phyloP scores from a whole-genome alignment of 2,329 filamentous ascomycete species.

The Coniochaeta prunicola region DNA sequence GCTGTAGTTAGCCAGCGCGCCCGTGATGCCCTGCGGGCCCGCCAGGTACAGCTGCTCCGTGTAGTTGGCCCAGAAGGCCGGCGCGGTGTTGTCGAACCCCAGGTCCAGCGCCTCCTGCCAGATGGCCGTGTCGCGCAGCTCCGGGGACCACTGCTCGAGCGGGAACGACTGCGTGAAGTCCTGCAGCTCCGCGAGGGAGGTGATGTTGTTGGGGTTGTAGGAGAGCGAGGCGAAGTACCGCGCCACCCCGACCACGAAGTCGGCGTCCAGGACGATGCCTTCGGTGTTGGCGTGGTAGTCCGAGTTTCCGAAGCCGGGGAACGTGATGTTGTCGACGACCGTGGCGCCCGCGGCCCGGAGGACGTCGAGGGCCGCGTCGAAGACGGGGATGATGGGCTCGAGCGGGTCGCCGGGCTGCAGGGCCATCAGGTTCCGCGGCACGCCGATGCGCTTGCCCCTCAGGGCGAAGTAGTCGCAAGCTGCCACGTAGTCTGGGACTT shows the following conservation, averaged over 20 bases:
- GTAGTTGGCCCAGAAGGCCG: constrained; percentile 52
- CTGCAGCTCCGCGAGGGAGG: constrained; percentile 39
- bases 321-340: constrained; percentile 39
- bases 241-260: constrained; percentile 48
- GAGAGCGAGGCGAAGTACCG: constrained; percentile 48
- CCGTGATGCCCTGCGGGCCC: constrained; percentile 50
- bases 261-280: constrained; percentile 41
- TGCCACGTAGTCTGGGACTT: constrained; percentile 51
- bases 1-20: constrained; percentile 46
- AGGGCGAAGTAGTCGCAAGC: constrained; percentile 48
- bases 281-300: constrained; percentile 17
- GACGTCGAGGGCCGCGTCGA: constrained; percentile 44
- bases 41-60: constrained; percentile 43
- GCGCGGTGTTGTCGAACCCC: constrained; percentile 44
- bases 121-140: constrained; percentile 41
- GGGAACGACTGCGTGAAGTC: constrained; percentile 46
- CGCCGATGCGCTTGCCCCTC: constrained; percentile 52
- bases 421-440: constrained; percentile 52
- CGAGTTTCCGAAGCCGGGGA: constrained; percentile 37
- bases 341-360: constrained; percentile 51
- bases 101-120: constrained; percentile 50
- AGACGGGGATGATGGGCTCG: constrained; percentile 33
- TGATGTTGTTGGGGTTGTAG: constrained; percentile 50
- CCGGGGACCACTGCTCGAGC: constrained; percentile 46
- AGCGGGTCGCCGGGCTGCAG: constrained; percentile 2